Evolutionary conservation across 177 flowering plant species (phyloP), one percentile per base, ranked within the genome.

Genomic region (Telopea speciosissima): DNA sequence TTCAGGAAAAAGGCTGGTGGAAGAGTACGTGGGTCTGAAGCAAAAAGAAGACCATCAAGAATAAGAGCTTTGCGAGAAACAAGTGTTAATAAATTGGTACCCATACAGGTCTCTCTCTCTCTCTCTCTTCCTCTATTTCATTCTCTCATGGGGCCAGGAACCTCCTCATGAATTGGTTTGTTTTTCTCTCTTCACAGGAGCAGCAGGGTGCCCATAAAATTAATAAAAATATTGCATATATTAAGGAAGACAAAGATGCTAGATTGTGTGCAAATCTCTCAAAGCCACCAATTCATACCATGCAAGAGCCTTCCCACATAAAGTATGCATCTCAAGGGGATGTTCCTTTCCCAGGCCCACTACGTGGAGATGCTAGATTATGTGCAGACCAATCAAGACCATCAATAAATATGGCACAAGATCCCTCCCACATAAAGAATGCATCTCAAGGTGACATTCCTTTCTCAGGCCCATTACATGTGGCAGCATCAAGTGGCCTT

Each of bases 321-420:
- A 92, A 89, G 78, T 80, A 88, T 77, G 85, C 92, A 66, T 95
- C 99, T 40, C 89, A 86, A 76, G 97, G 89, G 17, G 98, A 95
- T 72, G 70, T 89, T 70, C 87, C 93, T 19, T 91, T 80, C 71
- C 86, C 97, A 49, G 99, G 96, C 17, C 97, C 98, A 5, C 72
- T 91, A 66, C 88, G 85, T 73, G 87, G 89, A 36, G 40, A 36
- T 36, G 40, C 40, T 52, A 69, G 28, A 65, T 40, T 44, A 59
- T 45, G 61, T 33, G 72, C 74, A 52, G 77, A 75, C 25, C 66
- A 69, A 24, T 74, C 44, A 40, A 83, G 83, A 71, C 63, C 76
- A 69, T 73, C 83, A 17, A 69, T 66, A 23, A 65, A 79, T 63
- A 67, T 25, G 14, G n/a, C 11, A 40, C 85, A 86, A 70, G 91